Base-by-base conservation (phyloP, 805 yeast species). In the Kockiozyma suomiensis region DNA sequence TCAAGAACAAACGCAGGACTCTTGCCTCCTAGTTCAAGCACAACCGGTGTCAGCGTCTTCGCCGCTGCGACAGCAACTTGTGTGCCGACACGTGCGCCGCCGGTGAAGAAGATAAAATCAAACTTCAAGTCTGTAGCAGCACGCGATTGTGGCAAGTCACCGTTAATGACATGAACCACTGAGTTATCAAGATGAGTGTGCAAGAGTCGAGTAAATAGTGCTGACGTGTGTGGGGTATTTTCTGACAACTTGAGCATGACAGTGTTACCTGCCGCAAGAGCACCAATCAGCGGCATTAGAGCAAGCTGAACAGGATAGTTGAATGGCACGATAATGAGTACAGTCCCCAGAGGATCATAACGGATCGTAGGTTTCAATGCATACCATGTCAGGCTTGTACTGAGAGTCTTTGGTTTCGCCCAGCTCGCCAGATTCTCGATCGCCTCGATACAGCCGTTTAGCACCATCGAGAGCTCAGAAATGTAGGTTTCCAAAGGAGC, bases 11-110 rank as follows among this genome's bases (percentile, higher is more conserved):
- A 81, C 1, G 83, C 88, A 0, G 98, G 98, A 6, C 93, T 86
- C 73, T 93, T 93, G 4, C 98, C 98, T 55, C 98, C 97, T n/a
- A 92, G 78, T 74, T 92, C 98, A 62, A 92, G 79, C 7, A 88
- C 74, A 10, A 81, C 81, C 0, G 97, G 97, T 0, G 96, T 90
- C 66, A 92, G 78, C 21, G 82, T 81, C 74, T 88, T 84, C n/a
- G 93, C 94, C 1, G 97, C 97, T 47, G 88, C 87, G 60, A 78
- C 76, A 26, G 93, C 86, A 35, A 93, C 83, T 54, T 89, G 82
- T 37, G 81, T 82, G 21, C 97, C 98, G 28, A 91, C 96, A 23
- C 71, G 71, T 23, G 82, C 80, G 41, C 88, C 85, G 17, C 98
- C 98, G 3, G 98, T 93, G 73, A 87, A 88, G 73, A 91, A 78